Conservation (phyloP, 1,284 basidiomycete genomes). For the Fomes fomentarius region DNA sequence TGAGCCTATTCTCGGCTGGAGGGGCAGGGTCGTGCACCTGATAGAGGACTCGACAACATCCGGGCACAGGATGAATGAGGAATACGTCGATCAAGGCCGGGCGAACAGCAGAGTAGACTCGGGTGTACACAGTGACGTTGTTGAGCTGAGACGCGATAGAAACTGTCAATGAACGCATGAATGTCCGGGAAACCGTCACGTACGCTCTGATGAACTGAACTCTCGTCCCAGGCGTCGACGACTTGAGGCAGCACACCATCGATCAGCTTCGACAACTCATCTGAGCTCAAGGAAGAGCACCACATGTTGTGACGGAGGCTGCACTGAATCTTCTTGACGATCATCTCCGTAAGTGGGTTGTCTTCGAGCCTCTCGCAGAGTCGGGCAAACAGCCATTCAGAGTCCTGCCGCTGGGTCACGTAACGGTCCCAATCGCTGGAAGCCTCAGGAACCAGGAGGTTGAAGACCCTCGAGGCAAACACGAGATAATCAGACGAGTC, state of each 20-base stretch:
- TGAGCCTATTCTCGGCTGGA: background rate
- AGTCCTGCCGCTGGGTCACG: constrained; percentile 1
- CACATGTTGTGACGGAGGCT: no score
- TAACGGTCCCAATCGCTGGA: background rate
- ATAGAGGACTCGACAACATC: background rate
- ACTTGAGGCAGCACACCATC: constrained; percentile 3
- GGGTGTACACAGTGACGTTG: constrained; percentile 7
- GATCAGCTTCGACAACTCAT: background rate
- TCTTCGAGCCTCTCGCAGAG: background rate
- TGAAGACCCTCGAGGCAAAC: constrained; percentile 1
- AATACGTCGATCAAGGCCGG: constrained; percentile 15
- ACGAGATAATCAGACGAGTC: no score
- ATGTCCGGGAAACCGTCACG: background rate
- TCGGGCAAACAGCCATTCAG: background rate
- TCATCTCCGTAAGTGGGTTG: no score
- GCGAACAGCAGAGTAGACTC: constrained; percentile 13
- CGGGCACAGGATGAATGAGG: constrained; percentile 4
- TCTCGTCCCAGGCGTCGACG: constrained; percentile 1
- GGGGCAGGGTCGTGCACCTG: background rate
- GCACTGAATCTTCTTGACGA: no score
- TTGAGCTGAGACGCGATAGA: constrained; percentile 2
- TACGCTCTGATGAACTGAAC: background rate
- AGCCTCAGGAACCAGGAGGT: constrained; percentile 4
- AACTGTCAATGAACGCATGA: background rate
- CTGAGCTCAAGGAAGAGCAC: no score